Evolutionary conservation across 352 stramenopile species (phyloP), one percentile per base, ranked within the genome.

Genomic region (Globisporangium paroecandrum): DNA sequence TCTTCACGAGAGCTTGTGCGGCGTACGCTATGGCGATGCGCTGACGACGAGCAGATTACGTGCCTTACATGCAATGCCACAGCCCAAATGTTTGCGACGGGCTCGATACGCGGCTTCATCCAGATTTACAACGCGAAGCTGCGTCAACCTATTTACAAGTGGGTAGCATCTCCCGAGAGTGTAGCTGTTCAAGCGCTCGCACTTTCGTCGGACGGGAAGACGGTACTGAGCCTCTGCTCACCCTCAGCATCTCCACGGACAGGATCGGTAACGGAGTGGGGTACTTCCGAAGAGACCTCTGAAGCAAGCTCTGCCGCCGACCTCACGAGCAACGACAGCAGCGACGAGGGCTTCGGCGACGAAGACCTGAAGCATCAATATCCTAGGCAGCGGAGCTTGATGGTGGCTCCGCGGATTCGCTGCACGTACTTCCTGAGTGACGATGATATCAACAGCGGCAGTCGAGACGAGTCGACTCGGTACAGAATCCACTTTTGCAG

Each of bases 41-140:
- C 8, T 1, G 25, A 61, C n/a, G 41, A 61, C 1, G 47, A 65
- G n/a, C n/a, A 61, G 3, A 46, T 70, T 38, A n/a, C 51, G 49
- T 66, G 65, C 15, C 29, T 70, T 12, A 27, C 65, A 15, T 62
- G 32, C 18, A 49, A 70, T 18, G 24, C 46, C 15, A 25, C 8
- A 7, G 36, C 22, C 25, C 55, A 29, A 38, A 29, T 62, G 34
- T 70, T 70, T 29, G 58, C 60, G 3, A 66, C 65, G 1, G 65
- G 47, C 13, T 70, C 65, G 0, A 7, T 2, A 20, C 38, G 20
- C 5, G 65, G 58, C 0, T 3, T 12, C 6, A 70, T 70, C n/a
- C 46, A 55, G 10, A 8, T 70, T 10, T 70, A 66, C 36, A 51
- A 70, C 65, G 13, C 58, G 24, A 70, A 53, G 22, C 36, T 66